Base-by-base conservation (phyloP, 2,329 filamentous ascomycete genomes). In the Dactylella cylindrospora region DNA sequence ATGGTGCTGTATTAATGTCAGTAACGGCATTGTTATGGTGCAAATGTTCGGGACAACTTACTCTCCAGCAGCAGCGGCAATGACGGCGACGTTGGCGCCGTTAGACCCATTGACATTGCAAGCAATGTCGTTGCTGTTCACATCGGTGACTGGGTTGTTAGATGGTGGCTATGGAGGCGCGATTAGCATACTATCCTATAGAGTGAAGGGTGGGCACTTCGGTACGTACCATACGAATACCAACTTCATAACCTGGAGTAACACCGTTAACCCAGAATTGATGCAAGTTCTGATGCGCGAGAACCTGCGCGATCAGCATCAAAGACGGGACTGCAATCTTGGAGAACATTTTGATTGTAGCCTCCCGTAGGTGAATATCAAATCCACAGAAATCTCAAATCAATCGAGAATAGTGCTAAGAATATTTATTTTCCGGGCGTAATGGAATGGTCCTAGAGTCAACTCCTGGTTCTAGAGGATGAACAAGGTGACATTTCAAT, bases 181-280 rank as follows among this genome's bases (percentile, higher is more conserved):
- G 5, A 23, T 40, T 20, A 40, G 36, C 36, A 28, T n/a, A 29
- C 10, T 23, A n/a, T n/a, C n/a, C n/a, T n/a, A n/a, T n/a, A 25
- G 10, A 9, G 23, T 47, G 20, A 10, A 20, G 23, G 17, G 31
- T 17, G n/a, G 26, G 35, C 26, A 28, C 46, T 23, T 39, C 44
- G 9, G 44, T 12, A 22, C 50, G 17, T 54, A 62, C 55, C 64
- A 66, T 66, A 13, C 64, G 64, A 15, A 66, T 64, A 40, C 55
- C 72, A 23, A 62, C 57, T 62, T 62, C 17, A 13, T 62, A 62
- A 20, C 57, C 57, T 2, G 49, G 57, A 29, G 44, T 57, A 23
- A 70, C 70, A 49, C 68, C 72, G 51, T 74, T 74, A 20, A 74
- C 71, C 73, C 72, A 74, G 61, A 75, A 73, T 66, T 75, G 72